phyloP scores from a whole-genome alignment of 345 rosid genomes.

The Eucalyptus urophylla region DNA sequence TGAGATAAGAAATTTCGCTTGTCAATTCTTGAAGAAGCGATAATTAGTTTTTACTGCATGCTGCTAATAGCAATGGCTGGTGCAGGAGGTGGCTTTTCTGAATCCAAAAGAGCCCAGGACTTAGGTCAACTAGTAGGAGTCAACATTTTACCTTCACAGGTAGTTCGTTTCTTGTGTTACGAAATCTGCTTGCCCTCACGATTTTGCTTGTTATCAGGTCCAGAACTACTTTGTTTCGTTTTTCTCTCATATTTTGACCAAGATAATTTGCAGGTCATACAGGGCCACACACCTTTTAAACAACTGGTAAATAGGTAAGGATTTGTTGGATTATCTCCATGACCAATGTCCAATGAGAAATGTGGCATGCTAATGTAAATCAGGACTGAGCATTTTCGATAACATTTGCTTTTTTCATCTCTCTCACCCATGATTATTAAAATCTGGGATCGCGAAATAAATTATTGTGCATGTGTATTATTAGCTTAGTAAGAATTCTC shows the following conservation, averaged over 20 bases:
- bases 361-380: background rate
- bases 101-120: constrained; percentile 69
- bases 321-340: background rate
- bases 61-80: background rate
- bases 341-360: background rate
- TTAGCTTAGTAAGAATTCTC: background rate
- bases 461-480: background rate
- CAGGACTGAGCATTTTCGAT: background rate
- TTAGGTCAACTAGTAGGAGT: constrained; percentile 49
- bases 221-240: background rate
- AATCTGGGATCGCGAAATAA: background rate
- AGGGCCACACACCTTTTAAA: constrained; percentile 77
- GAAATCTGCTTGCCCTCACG: background rate
- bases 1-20: background rate
- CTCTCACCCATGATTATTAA: background rate
- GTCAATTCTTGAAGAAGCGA: background rate
- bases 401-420: background rate
- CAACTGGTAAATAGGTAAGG: constrained; percentile 45
- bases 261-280: constrained; percentile 46
- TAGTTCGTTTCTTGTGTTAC: background rate
- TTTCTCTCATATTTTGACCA: background rate
- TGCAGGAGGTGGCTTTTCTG: constrained; percentile 80
- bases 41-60: background rate
- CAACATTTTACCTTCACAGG: constrained; percentile 58
- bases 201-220: background rate